These are phyloP conservation scores for Arabis alpina DNA, from an alignment of 345 rosid species.

Conservation along the genomic window DNA sequence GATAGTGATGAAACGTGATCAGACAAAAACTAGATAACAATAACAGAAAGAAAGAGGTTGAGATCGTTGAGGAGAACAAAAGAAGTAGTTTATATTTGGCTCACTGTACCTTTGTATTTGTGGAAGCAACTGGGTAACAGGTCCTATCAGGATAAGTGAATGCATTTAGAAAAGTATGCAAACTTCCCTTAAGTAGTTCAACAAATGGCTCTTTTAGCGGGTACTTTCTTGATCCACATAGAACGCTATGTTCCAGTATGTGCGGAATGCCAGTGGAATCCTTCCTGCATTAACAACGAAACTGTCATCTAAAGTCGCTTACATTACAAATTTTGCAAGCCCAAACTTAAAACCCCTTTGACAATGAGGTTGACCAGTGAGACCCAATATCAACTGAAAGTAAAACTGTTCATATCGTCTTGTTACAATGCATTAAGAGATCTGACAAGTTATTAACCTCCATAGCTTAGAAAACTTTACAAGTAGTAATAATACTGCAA, in stretches of 20 bases:
- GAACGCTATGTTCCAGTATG: slow-evolving; percentile 94
- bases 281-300: slow-evolving; percentile 60
- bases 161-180: slow-evolving; percentile 92
- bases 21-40: slow-evolving; percentile 16
- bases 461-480: slow-evolving; percentile 12
- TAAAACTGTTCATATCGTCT: background rate
- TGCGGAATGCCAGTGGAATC: slow-evolving; percentile 99
- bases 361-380: background rate
- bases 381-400: slow-evolving; percentile 11
- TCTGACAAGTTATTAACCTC: slow-evolving; percentile 9
- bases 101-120: slow-evolving; percentile 73
- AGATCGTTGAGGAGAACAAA: background rate
- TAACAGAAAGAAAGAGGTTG: slow-evolving; percentile 15
- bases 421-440: slow-evolving; percentile 5
- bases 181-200: slow-evolving; percentile 90
- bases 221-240: slow-evolving; percentile 95
- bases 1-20: slow-evolving; percentile 22
- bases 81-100: slow-evolving; percentile 1
- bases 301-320: background rate
- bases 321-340: background rate
- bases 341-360: slow-evolving; percentile 1
- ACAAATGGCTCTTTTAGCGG: slow-evolving; percentile 98
- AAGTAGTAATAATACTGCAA: slow-evolving; percentile 8
- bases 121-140: slow-evolving; percentile 98
- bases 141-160: slow-evolving; percentile 98